Base-by-base conservation (phyloP, 768 basidiomycete species). In the Rhodotorula graminis region DNA sequence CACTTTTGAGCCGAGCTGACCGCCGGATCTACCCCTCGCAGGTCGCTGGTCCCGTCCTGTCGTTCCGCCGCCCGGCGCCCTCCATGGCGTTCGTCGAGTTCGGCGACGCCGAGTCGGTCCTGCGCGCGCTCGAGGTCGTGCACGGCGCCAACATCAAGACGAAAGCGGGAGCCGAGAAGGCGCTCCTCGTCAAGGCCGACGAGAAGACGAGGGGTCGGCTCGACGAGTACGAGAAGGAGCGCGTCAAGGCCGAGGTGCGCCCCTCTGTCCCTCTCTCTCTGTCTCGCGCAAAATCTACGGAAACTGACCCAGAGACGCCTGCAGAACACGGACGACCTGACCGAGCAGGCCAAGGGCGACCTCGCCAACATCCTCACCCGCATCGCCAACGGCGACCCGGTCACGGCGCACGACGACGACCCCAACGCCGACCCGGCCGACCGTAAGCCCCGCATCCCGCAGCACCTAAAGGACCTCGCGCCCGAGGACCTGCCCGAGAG, bases 51-150 rank as follows among this genome's bases (percentile, higher is more conserved):
- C 87, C 88, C 8, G 84, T 97, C 71, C 88, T 88, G 71, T 92
- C 91, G 1, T 91, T 99, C 83, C 93, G 37, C 88, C 90, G 27
- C 92, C 94, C 78, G 92, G 94, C 81, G 90, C 94, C 12, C 91
- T 94, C 92, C 6, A 98, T 98, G 79, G 96, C 94, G 18, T 99
- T 98, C 81, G 95, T 92, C 61, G 91, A 95, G 80, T 98, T 87
- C 79, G 91, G 94, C 80, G 94, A 94, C 66, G 92, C 95, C 23
- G 91, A 94, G 80, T 88, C 89, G 71, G 93, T 96, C 8, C 82
- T 94, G 72, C 85, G 94, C 72, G 91, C 88, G 56, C 81, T 90
- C 76, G 81, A 83, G 46, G 84, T 90, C 71, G 82, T 91, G 73
- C 87, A 90, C 78, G 84, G 85, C 27, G 82, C 87, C 57, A 86